Evolutionary conservation across 352 stramenopile genomes (phyloP).

Genomic region (Phytophthora fragariaefolia): DNA sequence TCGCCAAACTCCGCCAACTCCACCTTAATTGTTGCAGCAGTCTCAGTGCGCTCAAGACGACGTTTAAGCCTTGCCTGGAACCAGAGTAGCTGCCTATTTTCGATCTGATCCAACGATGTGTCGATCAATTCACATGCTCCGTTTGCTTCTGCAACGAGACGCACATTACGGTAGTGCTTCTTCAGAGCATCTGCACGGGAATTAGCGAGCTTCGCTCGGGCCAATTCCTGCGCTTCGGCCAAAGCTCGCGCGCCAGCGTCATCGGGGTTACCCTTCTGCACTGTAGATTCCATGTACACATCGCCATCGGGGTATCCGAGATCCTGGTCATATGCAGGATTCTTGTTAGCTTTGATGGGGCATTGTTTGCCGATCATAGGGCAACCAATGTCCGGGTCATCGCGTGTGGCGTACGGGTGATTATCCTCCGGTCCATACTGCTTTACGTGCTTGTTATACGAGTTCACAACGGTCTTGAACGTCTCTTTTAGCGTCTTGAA

Average conservation of each 20-base stretch:
- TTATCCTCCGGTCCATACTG: constrained; percentile 92
- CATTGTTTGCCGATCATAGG: constrained; percentile 92
- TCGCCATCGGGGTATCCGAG: constrained; percentile 84
- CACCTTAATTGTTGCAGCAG: constrained; percentile 86
- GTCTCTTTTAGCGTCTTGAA: constrained; percentile 93
- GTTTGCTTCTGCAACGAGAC: constrained; percentile 81
- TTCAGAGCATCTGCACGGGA: constrained; percentile 79
- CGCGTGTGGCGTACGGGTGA: constrained; percentile 87
- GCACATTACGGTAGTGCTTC: constrained; percentile 90
- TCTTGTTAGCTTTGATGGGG: constrained; percentile 86
- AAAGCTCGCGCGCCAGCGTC: constrained; percentile 74
- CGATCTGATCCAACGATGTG: constrained; percentile 75
- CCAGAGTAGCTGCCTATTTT: constrained; percentile 73
- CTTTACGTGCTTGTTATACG: constrained; percentile 91
- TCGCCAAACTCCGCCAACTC: constrained; percentile 84
- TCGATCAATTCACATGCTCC: constrained; percentile 81
- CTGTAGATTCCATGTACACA: constrained; percentile 76
- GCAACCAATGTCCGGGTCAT: constrained; percentile 83
- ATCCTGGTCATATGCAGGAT: constrained; percentile 78
- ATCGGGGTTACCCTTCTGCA: constrained; percentile 73
- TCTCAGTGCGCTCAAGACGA: constrained; percentile 73
- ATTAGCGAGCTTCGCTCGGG: constrained; percentile 71
- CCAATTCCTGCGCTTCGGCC: constrained; percentile 70
- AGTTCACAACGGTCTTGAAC: constrained; percentile 93
- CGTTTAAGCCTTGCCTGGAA: constrained; percentile 82